A percentile compares a stretch with the other conserved stretches of the same genome.
phyloP scores from a whole-genome alignment of 305 asterid genomes.

The Coffea humblotiana region DNA sequence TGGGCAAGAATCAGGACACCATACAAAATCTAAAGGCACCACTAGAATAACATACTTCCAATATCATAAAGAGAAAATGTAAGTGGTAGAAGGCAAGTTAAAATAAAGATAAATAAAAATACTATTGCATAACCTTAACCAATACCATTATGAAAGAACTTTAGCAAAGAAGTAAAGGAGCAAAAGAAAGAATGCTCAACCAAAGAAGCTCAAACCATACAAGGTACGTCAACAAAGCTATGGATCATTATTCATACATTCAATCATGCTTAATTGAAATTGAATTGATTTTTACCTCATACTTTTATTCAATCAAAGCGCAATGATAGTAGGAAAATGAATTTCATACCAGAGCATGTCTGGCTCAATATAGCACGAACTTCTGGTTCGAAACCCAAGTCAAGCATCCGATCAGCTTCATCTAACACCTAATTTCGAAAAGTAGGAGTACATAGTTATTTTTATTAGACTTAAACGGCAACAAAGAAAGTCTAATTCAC shows the following conservation, averaged over 20 bases:
- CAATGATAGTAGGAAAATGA: constrained; percentile 1
- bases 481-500: not conserved
- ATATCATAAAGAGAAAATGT: not conserved
- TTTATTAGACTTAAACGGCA: not conserved
- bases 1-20: not conserved
- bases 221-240: not conserved
- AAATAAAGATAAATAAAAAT: not conserved
- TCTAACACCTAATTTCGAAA: constrained; percentile 70
- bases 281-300: not conserved
- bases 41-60: not conserved
- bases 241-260: not conserved
- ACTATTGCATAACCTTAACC: too few species aligned
- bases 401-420: constrained; percentile 99
- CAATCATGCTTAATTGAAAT: too few species aligned
- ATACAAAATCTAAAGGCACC: too few species aligned
- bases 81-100: not conserved
- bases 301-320: not conserved
- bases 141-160: too few species aligned
- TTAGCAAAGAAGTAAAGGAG: not conserved
- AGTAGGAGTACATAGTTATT: not conserved
- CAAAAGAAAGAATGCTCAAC: not conserved
- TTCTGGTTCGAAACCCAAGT: constrained; percentile 99
- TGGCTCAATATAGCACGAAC: constrained; percentile 90
- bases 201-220: constrained; percentile 2
- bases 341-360: constrained; percentile 75